A percentile compares a stretch with the other conserved stretches of the same genome.
Evolutionary conservation across 2,329 filamentous ascomycete species (phyloP).

Genomic region (Aspergillus cejpii): DNA sequence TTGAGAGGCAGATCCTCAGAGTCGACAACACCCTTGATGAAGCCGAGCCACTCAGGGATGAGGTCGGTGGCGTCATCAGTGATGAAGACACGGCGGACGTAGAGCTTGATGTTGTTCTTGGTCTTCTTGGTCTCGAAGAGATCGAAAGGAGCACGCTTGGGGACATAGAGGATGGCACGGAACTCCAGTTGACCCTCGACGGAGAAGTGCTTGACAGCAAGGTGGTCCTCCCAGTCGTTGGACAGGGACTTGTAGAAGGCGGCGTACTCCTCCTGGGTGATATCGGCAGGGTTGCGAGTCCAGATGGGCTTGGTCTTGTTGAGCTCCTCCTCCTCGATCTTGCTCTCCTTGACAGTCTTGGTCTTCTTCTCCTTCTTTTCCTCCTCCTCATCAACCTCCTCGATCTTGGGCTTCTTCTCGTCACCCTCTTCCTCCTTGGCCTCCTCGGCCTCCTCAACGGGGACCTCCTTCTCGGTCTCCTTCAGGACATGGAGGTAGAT

Average conservation of each 20-base stretch:
- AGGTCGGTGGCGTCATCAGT: conserved; percentile 98
- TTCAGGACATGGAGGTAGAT: conserved; percentile 99
- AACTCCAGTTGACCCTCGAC: conserved; percentile 99
- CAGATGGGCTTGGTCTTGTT: conserved; percentile 99
- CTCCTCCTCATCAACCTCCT: conserved; percentile 83
- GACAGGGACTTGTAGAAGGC: conserved; percentile 99
- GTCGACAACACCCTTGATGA: conserved; percentile 99
- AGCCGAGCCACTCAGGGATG: conserved; percentile 98
- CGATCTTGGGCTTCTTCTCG: conserved; percentile 92
- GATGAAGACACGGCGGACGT: conserved; percentile 99
- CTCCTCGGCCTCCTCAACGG: conserved; percentile 84
- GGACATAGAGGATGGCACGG: conserved; percentile 98
- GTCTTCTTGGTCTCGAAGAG: conserved; percentile 99
- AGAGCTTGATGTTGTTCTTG: conserved; percentile 99
- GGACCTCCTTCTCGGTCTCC: conserved; percentile 98
- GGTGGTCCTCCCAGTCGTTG: conserved; percentile 99
- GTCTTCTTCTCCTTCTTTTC: conserved; percentile 91
- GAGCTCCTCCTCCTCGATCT: conserved; percentile 98
- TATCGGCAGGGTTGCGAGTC: conserved; percentile 96
- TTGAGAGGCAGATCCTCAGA: conserved; percentile 99
- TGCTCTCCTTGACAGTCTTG: conserved; percentile 99
- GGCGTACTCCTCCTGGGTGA: conserved; percentile 92
- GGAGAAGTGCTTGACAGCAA: conserved; percentile 99
- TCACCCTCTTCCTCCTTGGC: conserved; percentile 66
- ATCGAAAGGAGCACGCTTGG: conserved; percentile 98